Base-by-base conservation (phyloP, 768 basidiomycete genomes). In the Kwoniella heveanensis region DNA sequence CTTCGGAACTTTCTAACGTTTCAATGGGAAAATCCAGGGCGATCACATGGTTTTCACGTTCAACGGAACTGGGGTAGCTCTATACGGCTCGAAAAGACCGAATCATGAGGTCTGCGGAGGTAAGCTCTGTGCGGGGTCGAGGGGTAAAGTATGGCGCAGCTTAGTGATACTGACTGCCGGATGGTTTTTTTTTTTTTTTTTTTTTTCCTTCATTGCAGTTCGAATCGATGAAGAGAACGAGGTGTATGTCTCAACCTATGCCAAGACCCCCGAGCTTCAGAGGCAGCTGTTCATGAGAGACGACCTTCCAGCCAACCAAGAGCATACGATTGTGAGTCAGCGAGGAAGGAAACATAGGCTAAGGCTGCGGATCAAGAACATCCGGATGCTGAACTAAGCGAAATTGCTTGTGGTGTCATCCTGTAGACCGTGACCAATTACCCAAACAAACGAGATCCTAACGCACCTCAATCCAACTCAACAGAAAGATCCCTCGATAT, bases 41-140 rank as follows among this genome's bases (percentile, higher is more conserved):
- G 69, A 70, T 50, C 49, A 24, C 15, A 63, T 69, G 53, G 46
- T 53, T 2, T 47, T 73, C 22, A 57, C 46, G 9, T 73, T 70
- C 65, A 70, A 70, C 30, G 72, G 72, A 21, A 61, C 67, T 19
- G 64, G 54, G 27, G 55, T 73, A 12, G 63, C 63, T 22, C 52
- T 68, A 2, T 68, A 52, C 32, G 72, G 72, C 2, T 54, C 64
- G 0, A 68, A 64, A n/a, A 56, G 68, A 27, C 15, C 13, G 19
- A 70, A 73, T 60, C 71, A 73, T 52, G 68, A 64, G 4, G 46
- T 39, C 9, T 69, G 60, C 54, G 37, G 37, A 49, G 57, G 57
- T 58, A 27, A 30, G 57, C 44, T 1, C 13, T n/a, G n/a, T n/a
- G n/a, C n/a, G n/a, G n/a, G n/a, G n/a, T n/a, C n/a, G n/a, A n/a